A percentile compares a stretch with the other conserved stretches of the same genome.
phyloP scores from a whole-genome alignment of 148 eudicot species.

The Camellia japonica region DNA sequence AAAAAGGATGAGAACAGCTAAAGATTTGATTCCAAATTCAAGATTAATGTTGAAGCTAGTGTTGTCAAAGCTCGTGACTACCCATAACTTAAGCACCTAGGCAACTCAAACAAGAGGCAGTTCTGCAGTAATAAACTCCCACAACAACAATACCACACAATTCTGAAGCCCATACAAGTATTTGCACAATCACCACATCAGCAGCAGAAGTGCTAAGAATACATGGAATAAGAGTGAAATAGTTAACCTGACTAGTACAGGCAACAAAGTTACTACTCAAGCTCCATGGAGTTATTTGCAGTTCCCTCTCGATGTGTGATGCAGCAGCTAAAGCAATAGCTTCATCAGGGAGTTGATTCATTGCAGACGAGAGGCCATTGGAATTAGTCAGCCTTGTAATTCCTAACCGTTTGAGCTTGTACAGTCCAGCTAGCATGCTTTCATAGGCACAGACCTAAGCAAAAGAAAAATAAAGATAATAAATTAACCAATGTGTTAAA shows the following conservation, averaged over 20 bases:
- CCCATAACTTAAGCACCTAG: background rate
- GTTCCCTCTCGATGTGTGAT: slow-evolving; percentile 95
- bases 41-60: slow-evolving; percentile 3
- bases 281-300: slow-evolving; percentile 98
- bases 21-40: background rate
- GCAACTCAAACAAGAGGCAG: background rate
- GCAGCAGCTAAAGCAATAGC: slow-evolving; percentile 97
- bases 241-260: slow-evolving; percentile 81
- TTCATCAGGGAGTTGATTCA: slow-evolving; percentile 97
- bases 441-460: slow-evolving; percentile 84
- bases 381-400: slow-evolving; percentile 69
- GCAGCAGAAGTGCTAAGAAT: background rate
- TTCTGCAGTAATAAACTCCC: background rate
- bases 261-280: slow-evolving; percentile 94
- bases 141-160: background rate
- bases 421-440: slow-evolving; percentile 91
- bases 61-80: background rate
- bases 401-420: slow-evolving; percentile 90
- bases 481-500: background rate
- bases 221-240: background rate
- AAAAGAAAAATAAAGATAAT: background rate
- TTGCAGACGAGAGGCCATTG: slow-evolving; percentile 78
- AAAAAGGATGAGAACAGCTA: background rate
- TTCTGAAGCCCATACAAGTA: background rate
- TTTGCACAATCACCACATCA: background rate